Percentiles rank a stretch among this genome's conserved stretches.
Conservation (phyloP, 179 eudicot species). For the Beta macrorhiza region DNA sequence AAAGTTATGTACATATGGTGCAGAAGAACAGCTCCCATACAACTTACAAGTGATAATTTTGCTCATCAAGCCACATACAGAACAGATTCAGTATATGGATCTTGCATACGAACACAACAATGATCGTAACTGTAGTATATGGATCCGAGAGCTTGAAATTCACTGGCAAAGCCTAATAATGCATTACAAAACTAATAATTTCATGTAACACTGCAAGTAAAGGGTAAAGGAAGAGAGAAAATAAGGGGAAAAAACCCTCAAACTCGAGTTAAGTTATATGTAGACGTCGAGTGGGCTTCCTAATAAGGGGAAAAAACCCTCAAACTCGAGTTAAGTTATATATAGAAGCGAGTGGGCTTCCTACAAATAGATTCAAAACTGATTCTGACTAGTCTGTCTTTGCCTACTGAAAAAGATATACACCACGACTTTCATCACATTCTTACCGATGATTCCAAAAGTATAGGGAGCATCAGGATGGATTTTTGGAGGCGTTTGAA, state of each 20-base stretch:
- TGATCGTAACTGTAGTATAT: not conserved
- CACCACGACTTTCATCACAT: not conserved
- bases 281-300: not conserved
- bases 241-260: too few relatives aligned
- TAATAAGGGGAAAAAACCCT: not conserved
- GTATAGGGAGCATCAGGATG: constrained; percentile 60
- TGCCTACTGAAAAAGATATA: not conserved
- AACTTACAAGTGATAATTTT: not conserved
- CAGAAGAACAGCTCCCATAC: not conserved
- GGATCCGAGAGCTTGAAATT: not conserved
- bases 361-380: not conserved
- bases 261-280: too few relatives aligned
- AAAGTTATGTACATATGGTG: not conserved
- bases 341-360: not conserved
- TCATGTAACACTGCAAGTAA: not conserved
- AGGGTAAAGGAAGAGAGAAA: too few relatives aligned
- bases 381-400: not conserved
- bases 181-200: not conserved
- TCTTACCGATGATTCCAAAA: constrained; percentile 68
- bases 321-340: not conserved
- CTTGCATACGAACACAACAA: not conserved
- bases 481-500: constrained; percentile 62
- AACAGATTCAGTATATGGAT: not conserved
- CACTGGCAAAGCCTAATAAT: not conserved
- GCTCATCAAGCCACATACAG: not conserved